phyloP scores from a whole-genome alignment of 2,329 filamentous ascomycete genomes.

The Calonectria honghensis region DNA sequence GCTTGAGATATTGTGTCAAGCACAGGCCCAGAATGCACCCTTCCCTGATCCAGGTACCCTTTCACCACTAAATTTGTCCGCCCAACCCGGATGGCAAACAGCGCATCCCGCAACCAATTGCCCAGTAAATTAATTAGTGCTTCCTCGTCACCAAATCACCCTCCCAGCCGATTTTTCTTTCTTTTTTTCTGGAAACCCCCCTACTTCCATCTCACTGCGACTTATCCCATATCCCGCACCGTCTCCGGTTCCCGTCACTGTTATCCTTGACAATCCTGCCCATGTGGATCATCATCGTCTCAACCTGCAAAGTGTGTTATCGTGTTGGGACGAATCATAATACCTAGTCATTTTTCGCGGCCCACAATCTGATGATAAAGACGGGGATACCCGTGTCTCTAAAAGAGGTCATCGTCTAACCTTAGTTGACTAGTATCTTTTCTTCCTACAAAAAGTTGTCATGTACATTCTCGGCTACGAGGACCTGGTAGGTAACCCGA shows the following conservation, averaged over 20 bases:
- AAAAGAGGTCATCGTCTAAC: constrained; percentile 16
- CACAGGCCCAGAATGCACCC: not conserved
- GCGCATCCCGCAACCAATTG: not conserved
- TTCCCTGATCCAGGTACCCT: not conserved
- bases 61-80: not conserved
- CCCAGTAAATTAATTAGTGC: not conserved
- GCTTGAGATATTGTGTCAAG: too few species aligned
- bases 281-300: constrained; percentile 15
- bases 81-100: constrained; percentile 12
- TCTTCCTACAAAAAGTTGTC: not conserved
- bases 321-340: constrained; percentile 16
- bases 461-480: not conserved
- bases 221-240: not conserved
- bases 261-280: constrained; percentile 1
- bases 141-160: not conserved
- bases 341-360: not conserved
- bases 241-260: not conserved
- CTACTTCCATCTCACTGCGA: not conserved
- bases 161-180: not conserved
- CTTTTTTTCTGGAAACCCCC: too few species aligned
- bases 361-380: not conserved
- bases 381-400: constrained; percentile 35
- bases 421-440: not conserved
- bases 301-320: not conserved
- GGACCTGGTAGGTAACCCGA: not conserved